Evolutionary conservation across 352 stramenopile genomes (phyloP).

Genomic region (Phytophthora lateralis): DNA sequence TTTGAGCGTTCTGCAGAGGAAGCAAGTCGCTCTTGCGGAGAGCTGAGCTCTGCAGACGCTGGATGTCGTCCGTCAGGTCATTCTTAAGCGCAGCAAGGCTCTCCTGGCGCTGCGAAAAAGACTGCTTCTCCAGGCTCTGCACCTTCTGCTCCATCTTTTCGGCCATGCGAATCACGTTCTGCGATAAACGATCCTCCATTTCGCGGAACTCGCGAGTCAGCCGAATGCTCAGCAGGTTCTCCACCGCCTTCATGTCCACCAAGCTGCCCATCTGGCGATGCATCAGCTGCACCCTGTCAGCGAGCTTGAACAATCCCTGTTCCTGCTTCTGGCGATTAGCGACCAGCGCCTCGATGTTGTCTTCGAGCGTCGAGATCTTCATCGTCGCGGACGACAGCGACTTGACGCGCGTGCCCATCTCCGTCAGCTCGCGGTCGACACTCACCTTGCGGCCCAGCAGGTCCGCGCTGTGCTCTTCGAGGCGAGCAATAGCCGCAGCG

Average conservation of each 20-base stretch:
- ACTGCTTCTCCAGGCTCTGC: constrained; percentile 58
- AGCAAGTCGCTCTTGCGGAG: constrained; percentile 60
- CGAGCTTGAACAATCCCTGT: constrained; percentile 60
- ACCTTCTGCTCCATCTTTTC: constrained; percentile 79
- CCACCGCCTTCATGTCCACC: constrained; percentile 68
- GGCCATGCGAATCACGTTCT: constrained; percentile 60
- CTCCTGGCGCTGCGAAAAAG: constrained; percentile 55
- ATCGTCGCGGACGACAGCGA: constrained; percentile 51
- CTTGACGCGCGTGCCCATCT: constrained; percentile 66
- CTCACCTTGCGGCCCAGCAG: constrained; percentile 67
- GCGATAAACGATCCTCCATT: constrained; percentile 64
- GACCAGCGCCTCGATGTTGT: constrained; percentile 60
- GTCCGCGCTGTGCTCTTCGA: constrained; percentile 76
- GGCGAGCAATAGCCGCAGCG: constrained; percentile 58
- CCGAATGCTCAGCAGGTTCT: constrained; percentile 67
- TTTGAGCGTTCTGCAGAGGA: constrained; percentile 59
- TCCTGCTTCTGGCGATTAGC: constrained; percentile 56
- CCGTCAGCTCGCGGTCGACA: constrained; percentile 66
- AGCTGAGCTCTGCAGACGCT: constrained; percentile 49
- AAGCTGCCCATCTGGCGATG: constrained; percentile 57
- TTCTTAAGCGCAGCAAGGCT: constrained; percentile 55
- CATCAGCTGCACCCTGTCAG: constrained; percentile 56
- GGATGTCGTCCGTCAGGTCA: constrained; percentile 63
- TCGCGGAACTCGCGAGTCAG: constrained; percentile 74
- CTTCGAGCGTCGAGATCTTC: constrained; percentile 64